phyloP scores from a whole-genome alignment of 2,329 filamentous ascomycete species.

The Knoxdaviesia proteae region DNA sequence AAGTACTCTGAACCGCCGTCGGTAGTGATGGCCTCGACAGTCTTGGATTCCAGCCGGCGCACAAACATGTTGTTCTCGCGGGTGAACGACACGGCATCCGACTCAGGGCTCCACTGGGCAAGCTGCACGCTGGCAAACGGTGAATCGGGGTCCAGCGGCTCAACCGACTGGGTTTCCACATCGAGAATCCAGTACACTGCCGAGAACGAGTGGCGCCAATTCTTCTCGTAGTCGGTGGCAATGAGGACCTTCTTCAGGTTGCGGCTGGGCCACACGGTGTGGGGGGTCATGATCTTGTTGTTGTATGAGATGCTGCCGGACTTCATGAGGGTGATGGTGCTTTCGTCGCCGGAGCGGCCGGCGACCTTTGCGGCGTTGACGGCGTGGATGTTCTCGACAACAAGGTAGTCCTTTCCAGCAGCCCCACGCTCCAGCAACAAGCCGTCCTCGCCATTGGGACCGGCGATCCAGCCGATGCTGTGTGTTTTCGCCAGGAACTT shows the following conservation, averaged over 20 bases:
- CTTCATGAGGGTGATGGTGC: conserved; percentile 58
- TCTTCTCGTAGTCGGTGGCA: conserved; percentile 48
- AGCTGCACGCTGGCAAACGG: conserved; percentile 52
- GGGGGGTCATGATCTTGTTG: conserved; percentile 32
- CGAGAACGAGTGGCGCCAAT: conserved; percentile 80
- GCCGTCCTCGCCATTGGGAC: conserved; percentile 60
- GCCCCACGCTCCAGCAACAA: conserved; percentile 55
- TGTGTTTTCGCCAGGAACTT: conserved; percentile 44
- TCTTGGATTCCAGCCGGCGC: conserved; percentile 32
- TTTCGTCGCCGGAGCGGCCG: conserved; percentile 11
- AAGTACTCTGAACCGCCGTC: conserved; percentile 81
- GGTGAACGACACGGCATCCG: conserved; percentile 77
- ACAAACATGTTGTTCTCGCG: conserved; percentile 79
- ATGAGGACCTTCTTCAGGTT: conserved; percentile 74
- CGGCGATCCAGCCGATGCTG: conserved; percentile 56
- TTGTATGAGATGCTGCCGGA: conserved; percentile 37
- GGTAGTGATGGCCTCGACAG: conserved; percentile 53
- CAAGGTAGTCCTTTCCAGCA: conserved; percentile 48
- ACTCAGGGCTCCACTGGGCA: conserved; percentile 73
- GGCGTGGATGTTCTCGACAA: conserved; percentile 67
- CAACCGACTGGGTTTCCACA: conserved; percentile 54
- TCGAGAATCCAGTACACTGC: conserved; percentile 85
- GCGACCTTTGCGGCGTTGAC: conserved; percentile 7
- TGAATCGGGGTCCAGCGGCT: conserved; percentile 56
- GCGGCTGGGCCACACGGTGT: conserved; percentile 51